A percentile compares a stretch with the other conserved stretches of the same genome.
phyloP scores from a whole-genome alignment of 2,329 filamentous ascomycete genomes.

The Arachnomyces sp. region DNA sequence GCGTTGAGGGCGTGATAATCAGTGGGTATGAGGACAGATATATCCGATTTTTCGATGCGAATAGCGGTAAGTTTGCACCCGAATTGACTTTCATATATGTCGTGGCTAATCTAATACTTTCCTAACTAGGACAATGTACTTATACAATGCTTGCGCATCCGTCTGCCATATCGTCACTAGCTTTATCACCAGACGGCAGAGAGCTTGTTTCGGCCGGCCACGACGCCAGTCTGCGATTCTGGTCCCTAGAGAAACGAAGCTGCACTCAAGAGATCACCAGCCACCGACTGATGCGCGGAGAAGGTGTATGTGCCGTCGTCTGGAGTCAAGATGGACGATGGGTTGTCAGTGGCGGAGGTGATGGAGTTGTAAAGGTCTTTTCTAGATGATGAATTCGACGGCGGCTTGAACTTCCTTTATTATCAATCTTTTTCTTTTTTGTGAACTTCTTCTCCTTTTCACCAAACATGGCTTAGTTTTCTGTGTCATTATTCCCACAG shows the following conservation, averaged over 20 bases:
- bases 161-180: constrained; percentile 82
- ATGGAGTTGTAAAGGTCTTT: constrained; percentile 93
- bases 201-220: constrained; percentile 95
- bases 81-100: neutral
- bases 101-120: constrained; percentile 15
- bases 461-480: no score
- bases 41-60: constrained; percentile 95
- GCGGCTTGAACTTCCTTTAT: constrained; percentile 21
- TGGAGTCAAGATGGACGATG: constrained; percentile 95
- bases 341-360: constrained; percentile 89
- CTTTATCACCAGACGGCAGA: constrained; percentile 82
- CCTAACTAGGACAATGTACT: constrained; percentile 80
- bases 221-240: constrained; percentile 91
- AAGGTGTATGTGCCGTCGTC: constrained; percentile 87
- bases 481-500: no score
- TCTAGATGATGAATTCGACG: constrained; percentile 25
- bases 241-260: constrained; percentile 89
- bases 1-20: constrained; percentile 88
- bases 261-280: constrained; percentile 94
- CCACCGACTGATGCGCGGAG: constrained; percentile 88
- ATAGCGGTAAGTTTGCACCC: constrained; percentile 68
- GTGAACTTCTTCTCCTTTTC: constrained; percentile 1
- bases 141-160: constrained; percentile 98
- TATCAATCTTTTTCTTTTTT: constrained; percentile 16
- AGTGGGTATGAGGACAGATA: constrained; percentile 95